Percentiles rank a stretch among this genome's conserved stretches.
Evolutionary conservation across 2,329 filamentous ascomycete species (phyloP).

Genomic region (Colletotrichum endophyticum): DNA sequence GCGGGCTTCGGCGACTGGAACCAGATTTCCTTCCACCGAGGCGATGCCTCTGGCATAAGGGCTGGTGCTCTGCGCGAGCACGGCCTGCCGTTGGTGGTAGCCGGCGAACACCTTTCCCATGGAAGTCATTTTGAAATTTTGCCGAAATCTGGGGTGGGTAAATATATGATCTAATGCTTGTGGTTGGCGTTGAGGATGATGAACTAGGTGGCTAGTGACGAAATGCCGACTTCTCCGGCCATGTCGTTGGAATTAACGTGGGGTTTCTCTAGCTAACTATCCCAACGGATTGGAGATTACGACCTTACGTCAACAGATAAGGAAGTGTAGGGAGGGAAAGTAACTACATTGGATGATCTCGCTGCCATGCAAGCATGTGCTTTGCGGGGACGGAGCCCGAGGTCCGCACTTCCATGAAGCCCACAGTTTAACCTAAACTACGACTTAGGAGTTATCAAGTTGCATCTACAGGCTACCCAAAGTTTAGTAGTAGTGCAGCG

Average conservation of each 20-base stretch:
- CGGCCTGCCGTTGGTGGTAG: neutral
- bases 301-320: neutral
- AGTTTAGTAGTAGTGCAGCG: neutral
- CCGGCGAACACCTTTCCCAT: constrained; percentile 42
- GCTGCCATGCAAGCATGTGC: neutral
- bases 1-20: constrained; percentile 48
- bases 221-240: neutral
- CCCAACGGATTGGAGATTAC: neutral
- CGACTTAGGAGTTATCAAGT: neutral
- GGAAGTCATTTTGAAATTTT: constrained; percentile 36
- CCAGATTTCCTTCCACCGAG: constrained; percentile 48
- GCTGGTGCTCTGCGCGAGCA: constrained; percentile 25
- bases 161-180: neutral
- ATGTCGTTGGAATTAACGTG: neutral
- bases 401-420: neutral
- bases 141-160: neutral
- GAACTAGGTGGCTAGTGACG: neutral
- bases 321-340: neutral
- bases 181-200: neutral
- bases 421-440: neutral
- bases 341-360: neutral
- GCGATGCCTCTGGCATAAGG: constrained; percentile 49
- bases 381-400: neutral
- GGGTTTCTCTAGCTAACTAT: neutral
- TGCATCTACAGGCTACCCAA: neutral